A percentile compares a stretch with the other conserved stretches of the same genome.
Evolutionary conservation across 2,329 filamentous ascomycete species (phyloP).

Genomic region (Venturia oleaginea): DNA sequence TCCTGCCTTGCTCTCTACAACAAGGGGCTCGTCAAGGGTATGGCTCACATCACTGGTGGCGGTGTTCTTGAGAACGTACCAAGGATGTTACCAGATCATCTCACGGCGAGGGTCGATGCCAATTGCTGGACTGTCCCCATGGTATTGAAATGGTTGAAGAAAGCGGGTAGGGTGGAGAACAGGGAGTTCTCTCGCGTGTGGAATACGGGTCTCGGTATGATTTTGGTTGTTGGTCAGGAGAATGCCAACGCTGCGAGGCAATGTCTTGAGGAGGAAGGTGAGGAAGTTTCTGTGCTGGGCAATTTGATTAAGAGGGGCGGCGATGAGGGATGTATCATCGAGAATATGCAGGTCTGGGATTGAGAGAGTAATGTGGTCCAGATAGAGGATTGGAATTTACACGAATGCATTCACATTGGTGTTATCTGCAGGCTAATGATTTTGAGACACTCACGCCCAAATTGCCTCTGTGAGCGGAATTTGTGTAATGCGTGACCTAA

Average conservation of each 20-base stretch:
- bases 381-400: neutral
- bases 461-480: no score
- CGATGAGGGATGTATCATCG: conserved; percentile 8
- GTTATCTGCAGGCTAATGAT: no score
- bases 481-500: no score
- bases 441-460: no score
- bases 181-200: conserved; percentile 85
- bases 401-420: no score
- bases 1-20: conserved; percentile 56
- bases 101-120: conserved; percentile 75
- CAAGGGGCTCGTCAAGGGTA: conserved; percentile 67
- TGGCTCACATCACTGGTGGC: conserved; percentile 94
- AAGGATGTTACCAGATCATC: conserved; percentile 71
- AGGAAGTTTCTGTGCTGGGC: conserved; percentile 12
- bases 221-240: conserved; percentile 63
- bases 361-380: neutral
- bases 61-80: conserved; percentile 91
- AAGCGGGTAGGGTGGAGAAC: conserved; percentile 58
- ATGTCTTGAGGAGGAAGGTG: conserved; percentile 13
- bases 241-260: conserved; percentile 52
- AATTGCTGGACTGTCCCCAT: conserved; percentile 63
- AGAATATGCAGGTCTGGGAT: conserved; percentile 12
- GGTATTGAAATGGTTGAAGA: conserved; percentile 83
- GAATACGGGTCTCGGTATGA: conserved; percentile 94
- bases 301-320: conserved; percentile 8